Evolutionary conservation across 192 early-diverging fungal species (phyloP).

Genomic region (Neocallimastix lanati): DNA sequence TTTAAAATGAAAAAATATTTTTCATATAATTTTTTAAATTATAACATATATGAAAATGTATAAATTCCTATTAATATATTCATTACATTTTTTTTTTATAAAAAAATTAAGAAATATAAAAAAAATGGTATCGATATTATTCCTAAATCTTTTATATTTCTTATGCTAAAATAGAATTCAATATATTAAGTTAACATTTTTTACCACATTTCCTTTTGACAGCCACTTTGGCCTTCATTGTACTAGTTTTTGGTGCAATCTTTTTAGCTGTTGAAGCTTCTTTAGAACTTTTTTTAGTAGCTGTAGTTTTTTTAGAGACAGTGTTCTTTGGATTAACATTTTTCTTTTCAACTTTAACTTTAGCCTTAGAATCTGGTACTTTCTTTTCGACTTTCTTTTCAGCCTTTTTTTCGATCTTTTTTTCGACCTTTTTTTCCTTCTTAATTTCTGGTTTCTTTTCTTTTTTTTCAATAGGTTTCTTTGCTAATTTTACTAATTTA

Average conservation of each 20-base stretch:
- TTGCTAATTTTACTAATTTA: constrained; percentile 48
- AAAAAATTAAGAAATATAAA: too few species aligned
- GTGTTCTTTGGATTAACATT: constrained; percentile 28
- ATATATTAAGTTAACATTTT: too few species aligned
- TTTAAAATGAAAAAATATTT: too few species aligned
- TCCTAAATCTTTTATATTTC: too few species aligned
- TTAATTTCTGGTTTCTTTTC: constrained; percentile 16
- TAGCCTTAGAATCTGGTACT: not conserved
- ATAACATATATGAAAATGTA: too few species aligned
- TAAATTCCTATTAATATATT: too few species aligned
- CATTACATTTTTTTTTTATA: too few species aligned
- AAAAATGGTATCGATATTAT: too few species aligned
- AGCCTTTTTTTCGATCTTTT: constrained; percentile 20
- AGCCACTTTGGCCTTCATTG: not conserved
- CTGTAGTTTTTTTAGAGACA: not conserved
- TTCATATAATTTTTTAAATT: too few species aligned
- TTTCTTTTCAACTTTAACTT: constrained; percentile 6
- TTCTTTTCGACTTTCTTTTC: not conserved
- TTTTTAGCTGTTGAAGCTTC: constrained; percentile 31
- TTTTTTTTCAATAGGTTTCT: constrained; percentile 28
- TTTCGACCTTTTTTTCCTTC: constrained; percentile 32
- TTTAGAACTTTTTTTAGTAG: constrained; percentile 4
- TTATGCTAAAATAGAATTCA: too few species aligned
- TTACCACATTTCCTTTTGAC: not conserved
- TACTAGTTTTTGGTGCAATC: constrained; percentile 13